Conservation (phyloP, 1,139 yeast species). For the Kurtzmaniella quercitrusa region DNA sequence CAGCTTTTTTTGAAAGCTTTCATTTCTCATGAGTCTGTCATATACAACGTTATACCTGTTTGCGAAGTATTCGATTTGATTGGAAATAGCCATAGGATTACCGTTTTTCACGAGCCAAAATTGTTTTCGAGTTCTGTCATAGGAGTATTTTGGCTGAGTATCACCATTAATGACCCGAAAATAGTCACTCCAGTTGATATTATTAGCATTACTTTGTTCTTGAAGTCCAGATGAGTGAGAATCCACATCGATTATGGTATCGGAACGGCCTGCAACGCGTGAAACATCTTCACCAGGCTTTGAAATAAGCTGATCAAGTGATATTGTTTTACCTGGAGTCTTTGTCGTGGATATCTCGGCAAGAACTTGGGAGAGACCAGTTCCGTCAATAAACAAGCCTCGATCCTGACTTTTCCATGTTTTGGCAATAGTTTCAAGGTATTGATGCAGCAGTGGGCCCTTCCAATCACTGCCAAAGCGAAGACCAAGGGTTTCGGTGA, state of each 20-base stretch:
- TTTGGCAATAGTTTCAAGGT: constrained; percentile 75
- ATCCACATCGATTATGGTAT: constrained; percentile 28
- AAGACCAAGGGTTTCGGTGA: constrained; percentile 71
- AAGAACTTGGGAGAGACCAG: constrained; percentile 59
- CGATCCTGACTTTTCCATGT: constrained; percentile 87
- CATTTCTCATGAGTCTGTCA: constrained; percentile 75
- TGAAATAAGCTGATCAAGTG: constrained; percentile 1
- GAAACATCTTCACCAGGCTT: background rate
- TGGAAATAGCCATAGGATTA: constrained; percentile 8
- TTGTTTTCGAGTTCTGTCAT: constrained; percentile 63
- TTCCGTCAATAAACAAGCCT: constrained; percentile 80
- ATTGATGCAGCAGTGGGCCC: constrained; percentile 58
- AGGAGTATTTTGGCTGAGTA: constrained; percentile 62
- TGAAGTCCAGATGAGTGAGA: constrained; percentile 22
- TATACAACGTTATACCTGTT: constrained; percentile 55
- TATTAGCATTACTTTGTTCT: constrained; percentile 23
- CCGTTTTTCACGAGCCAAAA: constrained; percentile 36
- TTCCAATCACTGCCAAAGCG: constrained; percentile 88
- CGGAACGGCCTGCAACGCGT: constrained; percentile 23
- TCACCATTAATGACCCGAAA: constrained; percentile 63
- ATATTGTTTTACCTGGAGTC: constrained; percentile 11
- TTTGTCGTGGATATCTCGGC: constrained; percentile 42
- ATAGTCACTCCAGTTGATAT: constrained; percentile 67
- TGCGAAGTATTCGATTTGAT: constrained; percentile 26
- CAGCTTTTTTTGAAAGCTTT: constrained; percentile 57